A percentile compares a stretch with the other conserved stretches of the same genome.
These are phyloP conservation scores for Chalciporus sphaerocephalus DNA, from an alignment of 768 basidiomycete genomes.

Conservation along the genomic window DNA sequence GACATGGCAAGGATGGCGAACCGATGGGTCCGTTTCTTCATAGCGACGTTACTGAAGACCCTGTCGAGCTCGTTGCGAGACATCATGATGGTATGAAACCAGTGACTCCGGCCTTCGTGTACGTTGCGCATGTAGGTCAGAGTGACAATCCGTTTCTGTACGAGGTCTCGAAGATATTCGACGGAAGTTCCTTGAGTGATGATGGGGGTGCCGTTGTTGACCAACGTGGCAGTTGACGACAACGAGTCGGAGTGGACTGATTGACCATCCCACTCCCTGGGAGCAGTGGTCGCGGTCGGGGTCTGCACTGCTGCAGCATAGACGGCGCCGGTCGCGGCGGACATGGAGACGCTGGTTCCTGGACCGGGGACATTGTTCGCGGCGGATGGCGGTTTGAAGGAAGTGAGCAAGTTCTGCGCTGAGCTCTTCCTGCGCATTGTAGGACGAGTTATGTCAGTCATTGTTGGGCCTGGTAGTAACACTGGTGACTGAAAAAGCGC, in stretches of 20 bases:
- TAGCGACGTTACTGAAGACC: conserved; percentile 66
- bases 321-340: conserved; percentile 36
- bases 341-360: conserved; percentile 31
- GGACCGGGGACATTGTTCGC: conserved; percentile 22
- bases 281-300: conserved; percentile 36
- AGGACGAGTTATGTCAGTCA: conserved; percentile 42
- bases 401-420: conserved; percentile 75
- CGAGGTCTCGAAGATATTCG: conserved; percentile 73
- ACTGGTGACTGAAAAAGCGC: conserved; percentile 17
- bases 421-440: conserved; percentile 81
- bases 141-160: conserved; percentile 81
- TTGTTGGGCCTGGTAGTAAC: conserved; percentile 24
- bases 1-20: conserved; percentile 87
- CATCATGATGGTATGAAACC: conserved; percentile 86
- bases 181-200: conserved; percentile 61
- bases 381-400: conserved; percentile 51
- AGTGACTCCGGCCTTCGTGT: conserved; percentile 80
- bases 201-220: conserved; percentile 32
- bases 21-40: conserved; percentile 78
- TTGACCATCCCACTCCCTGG: conserved; percentile 71
- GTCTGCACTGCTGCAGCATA: conserved; percentile 35
- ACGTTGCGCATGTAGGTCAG: conserved; percentile 81
- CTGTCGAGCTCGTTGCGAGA: conserved; percentile 68
- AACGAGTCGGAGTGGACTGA: conserved; percentile 51
- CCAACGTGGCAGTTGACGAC: conserved; percentile 37